Percentiles rank a stretch among this genome's conserved stretches.
phyloP scores from a whole-genome alignment of 345 rosid species.

The Kernera saxatilis region DNA sequence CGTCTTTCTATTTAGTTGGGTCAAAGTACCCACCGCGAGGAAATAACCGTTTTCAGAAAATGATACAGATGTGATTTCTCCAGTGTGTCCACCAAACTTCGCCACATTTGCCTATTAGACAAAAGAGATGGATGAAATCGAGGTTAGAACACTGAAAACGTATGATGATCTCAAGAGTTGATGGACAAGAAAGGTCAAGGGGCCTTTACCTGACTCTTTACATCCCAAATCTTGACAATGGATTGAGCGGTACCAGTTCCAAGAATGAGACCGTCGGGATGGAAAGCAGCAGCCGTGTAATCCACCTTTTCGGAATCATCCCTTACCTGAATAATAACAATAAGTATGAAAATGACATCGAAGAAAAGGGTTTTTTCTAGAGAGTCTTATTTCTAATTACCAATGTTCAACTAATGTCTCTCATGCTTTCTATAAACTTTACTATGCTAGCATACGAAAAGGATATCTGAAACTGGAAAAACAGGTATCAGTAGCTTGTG shows the following conservation, averaged over 20 bases:
- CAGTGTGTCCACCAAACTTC: constrained; percentile 70
- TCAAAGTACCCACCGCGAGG: constrained; percentile 60
- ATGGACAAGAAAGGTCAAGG: not conserved
- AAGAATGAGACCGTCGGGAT: constrained; percentile 99
- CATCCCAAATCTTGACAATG: constrained; percentile 95
- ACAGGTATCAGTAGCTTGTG: not conserved
- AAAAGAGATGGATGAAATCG: not conserved
- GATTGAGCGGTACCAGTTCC: constrained; percentile 91
- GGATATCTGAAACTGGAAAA: not conserved
- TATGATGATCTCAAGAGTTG: not conserved
- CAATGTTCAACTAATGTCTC: not conserved
- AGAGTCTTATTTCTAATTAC: not conserved
- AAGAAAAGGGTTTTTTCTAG: not conserved
- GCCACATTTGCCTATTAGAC: constrained; percentile 75
- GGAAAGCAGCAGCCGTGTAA: constrained; percentile 96
- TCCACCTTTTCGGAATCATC: constrained; percentile 56
- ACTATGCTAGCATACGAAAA: not conserved
- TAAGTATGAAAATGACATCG: not conserved
- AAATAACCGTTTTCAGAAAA: constrained; percentile 98
- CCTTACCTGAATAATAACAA: constrained; percentile 52
- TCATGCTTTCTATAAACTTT: not conserved
- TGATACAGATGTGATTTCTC: constrained; percentile 77
- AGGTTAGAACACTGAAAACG: not conserved
- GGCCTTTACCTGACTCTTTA: constrained; percentile 70
- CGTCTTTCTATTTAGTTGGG: not conserved